These are phyloP conservation scores for Laguncularia racemosa DNA, from an alignment of 345 rosid genomes.

Conservation along the genomic window DNA sequence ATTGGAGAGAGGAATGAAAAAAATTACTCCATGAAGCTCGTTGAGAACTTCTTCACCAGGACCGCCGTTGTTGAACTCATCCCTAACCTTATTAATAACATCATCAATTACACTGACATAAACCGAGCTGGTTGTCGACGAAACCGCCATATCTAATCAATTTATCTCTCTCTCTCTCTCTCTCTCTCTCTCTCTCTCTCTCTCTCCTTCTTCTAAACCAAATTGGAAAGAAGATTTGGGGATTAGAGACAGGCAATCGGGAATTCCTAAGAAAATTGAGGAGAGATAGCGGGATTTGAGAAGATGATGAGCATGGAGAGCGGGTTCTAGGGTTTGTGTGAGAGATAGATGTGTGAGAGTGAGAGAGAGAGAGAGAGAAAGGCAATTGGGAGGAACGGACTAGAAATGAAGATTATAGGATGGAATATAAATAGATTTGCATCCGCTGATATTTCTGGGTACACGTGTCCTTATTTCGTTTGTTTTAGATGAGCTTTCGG, in stretches of 20 bases:
- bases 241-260: constrained; percentile 4
- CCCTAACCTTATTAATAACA: constrained; percentile 86
- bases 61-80: constrained; percentile 78
- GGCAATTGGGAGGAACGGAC: constrained; percentile 37
- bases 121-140: constrained; percentile 59
- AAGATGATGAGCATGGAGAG: not conserved
- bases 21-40: constrained; percentile 86
- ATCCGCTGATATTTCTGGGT: constrained; percentile 51
- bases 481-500: too few species aligned
- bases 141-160: constrained; percentile 36
- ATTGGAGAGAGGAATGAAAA: not conserved
- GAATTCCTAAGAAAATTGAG: constrained; percentile 9
- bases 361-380: constrained; percentile 14
- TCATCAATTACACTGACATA: constrained; percentile 90
- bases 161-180: constrained; percentile 13
- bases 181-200: constrained; percentile 11
- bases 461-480: constrained; percentile 58
- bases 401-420: constrained; percentile 47
- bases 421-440: constrained; percentile 99
- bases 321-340: constrained; percentile 17
- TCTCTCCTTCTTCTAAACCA: too few species aligned
- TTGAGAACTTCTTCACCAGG: constrained; percentile 79
- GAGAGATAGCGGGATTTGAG: not conserved
- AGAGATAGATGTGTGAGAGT: not conserved
- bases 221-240: too few species aligned